These are phyloP conservation scores for Plasmodium sp. DNA, from an alignment of 169 alveolate species.

Conservation along the genomic window DNA sequence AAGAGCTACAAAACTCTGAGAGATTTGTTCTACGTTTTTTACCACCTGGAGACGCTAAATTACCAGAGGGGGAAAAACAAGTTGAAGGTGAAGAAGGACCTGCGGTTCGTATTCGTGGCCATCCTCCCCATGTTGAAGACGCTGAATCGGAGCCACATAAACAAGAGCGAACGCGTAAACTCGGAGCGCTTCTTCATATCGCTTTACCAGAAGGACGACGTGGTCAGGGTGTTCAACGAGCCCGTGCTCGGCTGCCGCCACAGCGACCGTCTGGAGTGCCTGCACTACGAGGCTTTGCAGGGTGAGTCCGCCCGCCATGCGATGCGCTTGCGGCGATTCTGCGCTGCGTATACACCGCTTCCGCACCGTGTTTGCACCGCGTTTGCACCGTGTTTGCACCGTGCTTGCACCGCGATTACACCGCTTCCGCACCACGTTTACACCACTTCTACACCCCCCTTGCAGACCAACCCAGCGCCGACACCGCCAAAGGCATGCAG, in stretches of 20 bases:
- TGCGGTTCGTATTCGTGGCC: slow-evolving; percentile 57
- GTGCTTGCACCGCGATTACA: not conserved
- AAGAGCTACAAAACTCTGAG: slow-evolving; percentile 49
- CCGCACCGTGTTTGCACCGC: not conserved
- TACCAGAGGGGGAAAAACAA: slow-evolving; percentile 24
- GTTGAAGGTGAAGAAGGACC: slow-evolving; percentile 11
- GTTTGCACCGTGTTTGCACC: not conserved
- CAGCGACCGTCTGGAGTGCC: slow-evolving; percentile 26
- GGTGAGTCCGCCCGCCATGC: not conserved
- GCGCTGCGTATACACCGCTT: not conserved
- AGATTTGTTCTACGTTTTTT: slow-evolving; percentile 61
- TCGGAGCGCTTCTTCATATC: slow-evolving; percentile 72
- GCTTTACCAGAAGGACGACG: slow-evolving; percentile 23
- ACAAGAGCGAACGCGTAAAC: slow-evolving; percentile 52
- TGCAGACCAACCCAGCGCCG: slow-evolving; percentile 6
- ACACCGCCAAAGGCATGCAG: slow-evolving; percentile 28
- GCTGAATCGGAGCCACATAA: slow-evolving; percentile 39
- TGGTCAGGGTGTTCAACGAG: slow-evolving; percentile 45
- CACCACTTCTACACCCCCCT: not conserved
- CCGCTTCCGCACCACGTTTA: not conserved
- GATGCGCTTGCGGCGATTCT: not conserved
- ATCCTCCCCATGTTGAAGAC: slow-evolving; percentile 44
- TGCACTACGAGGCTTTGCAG: slow-evolving; percentile 48
- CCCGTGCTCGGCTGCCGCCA: slow-evolving; percentile 30
- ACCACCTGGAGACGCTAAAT: slow-evolving; percentile 57